Evolutionary conservation across 805 yeast species (phyloP).

Genomic region (Candida krabiensis): DNA sequence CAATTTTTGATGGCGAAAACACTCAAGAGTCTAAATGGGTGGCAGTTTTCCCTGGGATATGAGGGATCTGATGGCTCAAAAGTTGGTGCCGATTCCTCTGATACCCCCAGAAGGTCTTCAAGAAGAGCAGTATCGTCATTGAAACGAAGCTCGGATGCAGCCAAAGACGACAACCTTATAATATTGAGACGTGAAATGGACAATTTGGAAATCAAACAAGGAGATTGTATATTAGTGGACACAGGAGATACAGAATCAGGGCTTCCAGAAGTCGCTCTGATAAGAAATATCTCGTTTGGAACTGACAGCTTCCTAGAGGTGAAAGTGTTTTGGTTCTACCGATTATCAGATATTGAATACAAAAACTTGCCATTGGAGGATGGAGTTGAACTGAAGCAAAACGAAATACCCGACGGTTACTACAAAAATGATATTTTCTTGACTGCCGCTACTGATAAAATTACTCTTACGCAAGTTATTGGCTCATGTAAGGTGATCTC

Average conservation of each 20-base stretch:
- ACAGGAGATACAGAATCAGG: conserved; percentile 28
- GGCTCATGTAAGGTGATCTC: conserved; percentile 46
- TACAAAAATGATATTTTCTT: conserved; percentile 50
- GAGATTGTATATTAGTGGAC: conserved; percentile 50
- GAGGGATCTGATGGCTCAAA: conserved; percentile 1
- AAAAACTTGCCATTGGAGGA: conserved; percentile 28
- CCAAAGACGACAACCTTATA: conserved; percentile 12
- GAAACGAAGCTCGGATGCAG: conserved; percentile 1
- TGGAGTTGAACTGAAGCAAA: conserved; percentile 18
- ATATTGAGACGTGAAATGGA: conserved; percentile 44
- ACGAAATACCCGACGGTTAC: conserved; percentile 22
- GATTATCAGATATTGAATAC: conserved; percentile 39
- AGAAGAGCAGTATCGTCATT: conserved; percentile 15
- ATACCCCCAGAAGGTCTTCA: conserved; percentile 27
- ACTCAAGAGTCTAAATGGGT: conserved; percentile 33
- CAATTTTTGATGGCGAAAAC: conserved; percentile 34
- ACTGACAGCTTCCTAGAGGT: conserved; percentile 48
- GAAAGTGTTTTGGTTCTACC: conserved; percentile 47
- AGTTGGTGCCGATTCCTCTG: conserved; percentile 8
- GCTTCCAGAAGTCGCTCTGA: conserved; percentile 43
- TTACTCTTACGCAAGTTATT: conserved; percentile 43
- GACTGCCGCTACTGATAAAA: conserved; percentile 48
- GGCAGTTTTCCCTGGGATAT: conserved; percentile 31
- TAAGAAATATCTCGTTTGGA: conserved; percentile 54
- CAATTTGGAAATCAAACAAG: conserved; percentile 48